phyloP scores from a whole-genome alignment of 345 rosid genomes.

The Ceriops decandra region DNA sequence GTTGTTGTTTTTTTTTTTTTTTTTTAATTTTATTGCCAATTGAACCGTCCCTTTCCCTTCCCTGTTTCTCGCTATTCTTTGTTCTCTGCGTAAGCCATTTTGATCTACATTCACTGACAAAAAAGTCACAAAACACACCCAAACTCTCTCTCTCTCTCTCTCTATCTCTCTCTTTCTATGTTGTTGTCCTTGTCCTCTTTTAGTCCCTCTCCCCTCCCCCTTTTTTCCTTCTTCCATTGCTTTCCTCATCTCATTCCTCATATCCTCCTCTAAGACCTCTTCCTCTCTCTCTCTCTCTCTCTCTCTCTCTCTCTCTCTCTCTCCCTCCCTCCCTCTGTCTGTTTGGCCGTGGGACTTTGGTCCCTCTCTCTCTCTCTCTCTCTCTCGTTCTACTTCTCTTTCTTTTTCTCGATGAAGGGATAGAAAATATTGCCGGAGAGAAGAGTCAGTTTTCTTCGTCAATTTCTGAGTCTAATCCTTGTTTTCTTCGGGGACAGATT shows the following conservation, averaged over 20 bases:
- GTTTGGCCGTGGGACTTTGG: neutral
- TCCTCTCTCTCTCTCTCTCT: neutral
- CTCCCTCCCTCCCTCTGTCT: neutral
- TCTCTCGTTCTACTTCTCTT: neutral
- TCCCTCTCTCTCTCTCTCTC: neutral
- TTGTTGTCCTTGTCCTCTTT: constrained; percentile 20
- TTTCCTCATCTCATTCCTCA: constrained; percentile 16
- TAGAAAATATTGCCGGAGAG: constrained; percentile 1
- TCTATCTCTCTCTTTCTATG: neutral
- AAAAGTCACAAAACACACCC: no score
- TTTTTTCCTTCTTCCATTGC: neutral
- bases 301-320: neutral
- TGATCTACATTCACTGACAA: no score
- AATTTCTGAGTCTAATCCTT: neutral
- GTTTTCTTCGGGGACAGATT: constrained; percentile 14
- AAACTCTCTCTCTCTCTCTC: neutral
- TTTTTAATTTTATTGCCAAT: no score
- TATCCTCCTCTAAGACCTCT: neutral
- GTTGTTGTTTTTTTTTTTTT: neutral
- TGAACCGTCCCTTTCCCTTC: neutral
- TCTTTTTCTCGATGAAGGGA: constrained; percentile 25
- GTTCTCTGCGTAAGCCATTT: no score
- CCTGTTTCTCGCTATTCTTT: neutral
- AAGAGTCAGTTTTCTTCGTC: neutral
- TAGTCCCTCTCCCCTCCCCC: constrained; percentile 2